Base-by-base conservation (phyloP, 148 eudicot species). In the Nepenthes gracilis region DNA sequence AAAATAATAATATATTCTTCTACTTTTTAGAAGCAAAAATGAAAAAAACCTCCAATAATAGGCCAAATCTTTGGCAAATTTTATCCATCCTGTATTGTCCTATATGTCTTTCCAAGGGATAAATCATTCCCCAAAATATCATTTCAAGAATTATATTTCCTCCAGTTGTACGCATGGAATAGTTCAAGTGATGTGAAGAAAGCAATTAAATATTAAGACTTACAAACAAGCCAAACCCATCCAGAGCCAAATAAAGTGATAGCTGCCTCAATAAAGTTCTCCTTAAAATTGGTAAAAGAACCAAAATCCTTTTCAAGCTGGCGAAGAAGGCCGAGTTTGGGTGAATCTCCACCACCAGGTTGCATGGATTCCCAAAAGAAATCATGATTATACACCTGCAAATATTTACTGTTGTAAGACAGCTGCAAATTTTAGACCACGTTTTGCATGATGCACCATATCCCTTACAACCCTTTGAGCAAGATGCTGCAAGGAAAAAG, bases 311-410 rank as follows among this genome's bases (percentile, higher is more conserved):
- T 88, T 66, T 92, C 97, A 61, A 92, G 87, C 71, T 85, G 90
- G 60, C 65, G 64, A 68, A 92, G 88, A 55, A 88, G 79, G 63
- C 90, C 96, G 67, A 85, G 64, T 66, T 68, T 77, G 7, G 97
- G 97, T 74, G 75, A 67, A 56, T 77, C 77, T 54, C 88, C 97
- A 33, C 97, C 96, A 65, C 86, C 97, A 55, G 97, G 96, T 77
- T 83, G 90, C 96, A 92, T 92, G 57, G 96, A 83, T 69, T 92
- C 97, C 96, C 96, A 92, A 80, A 92, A 92, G 74, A 92, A 92
- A 63, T 92, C 94, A 59, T 92, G 96, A 76, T 88, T 92, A 96
- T 94, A 92, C 33, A 92, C 96, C 97, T 92, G 70, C 14, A 71
- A 70, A 59, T 23, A 23, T 23, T 23, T 23, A 23, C 23, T 23